These are phyloP conservation scores for Eucalyptus sideroxylon DNA, from an alignment of 345 rosid species.

Conservation along the genomic window DNA sequence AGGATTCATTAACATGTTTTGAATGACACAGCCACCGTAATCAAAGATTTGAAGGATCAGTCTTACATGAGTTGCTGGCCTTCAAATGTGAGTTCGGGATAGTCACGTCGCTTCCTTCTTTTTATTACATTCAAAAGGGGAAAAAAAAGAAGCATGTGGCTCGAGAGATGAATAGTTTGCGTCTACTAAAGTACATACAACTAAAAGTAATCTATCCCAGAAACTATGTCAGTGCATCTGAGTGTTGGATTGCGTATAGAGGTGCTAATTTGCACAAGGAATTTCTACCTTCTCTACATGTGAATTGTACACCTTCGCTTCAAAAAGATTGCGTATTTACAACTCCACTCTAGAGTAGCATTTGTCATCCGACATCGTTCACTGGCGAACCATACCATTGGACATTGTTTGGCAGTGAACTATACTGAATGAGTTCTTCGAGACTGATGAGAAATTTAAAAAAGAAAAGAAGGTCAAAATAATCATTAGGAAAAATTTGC, in stretches of 20 bases:
- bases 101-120: not conserved
- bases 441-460: slow-evolving; percentile 17
- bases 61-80: not conserved
- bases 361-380: not conserved
- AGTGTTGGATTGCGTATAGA: not conserved
- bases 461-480: not conserved
- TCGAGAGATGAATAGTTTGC: not conserved
- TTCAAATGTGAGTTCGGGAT: not conserved
- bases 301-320: not conserved
- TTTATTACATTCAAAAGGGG: not conserved
- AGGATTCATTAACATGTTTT: not conserved
- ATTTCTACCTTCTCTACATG: not conserved
- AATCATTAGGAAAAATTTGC: not conserved
- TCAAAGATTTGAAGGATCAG: not conserved
- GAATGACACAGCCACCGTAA: not conserved
- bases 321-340: not conserved
- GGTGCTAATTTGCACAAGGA: not conserved
- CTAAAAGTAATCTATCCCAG: not conserved
- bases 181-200: not conserved
- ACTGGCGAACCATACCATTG: not conserved
- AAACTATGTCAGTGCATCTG: not conserved
- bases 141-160: not conserved
- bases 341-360: not conserved
- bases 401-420: not conserved
- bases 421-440: slow-evolving; percentile 18